Evolutionary conservation across 257 asterid species (phyloP).

Genomic region (Nicotiana otophora): DNA sequence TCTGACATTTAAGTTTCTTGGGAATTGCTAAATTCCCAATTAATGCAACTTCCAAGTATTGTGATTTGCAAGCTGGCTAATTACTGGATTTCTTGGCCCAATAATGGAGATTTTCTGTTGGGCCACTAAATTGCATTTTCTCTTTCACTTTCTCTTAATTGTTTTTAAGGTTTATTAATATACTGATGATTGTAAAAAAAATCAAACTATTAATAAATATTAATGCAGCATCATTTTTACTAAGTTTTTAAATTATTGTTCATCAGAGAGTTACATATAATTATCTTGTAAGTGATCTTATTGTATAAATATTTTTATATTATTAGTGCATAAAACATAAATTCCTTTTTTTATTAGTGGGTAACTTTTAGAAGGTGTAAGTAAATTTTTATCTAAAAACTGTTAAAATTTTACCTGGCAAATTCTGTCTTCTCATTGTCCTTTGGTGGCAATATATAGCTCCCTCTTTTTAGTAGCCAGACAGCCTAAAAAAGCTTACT

Average conservation of each 20-base stretch:
- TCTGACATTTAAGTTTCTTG: not conserved
- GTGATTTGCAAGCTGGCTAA: constrained; percentile 9
- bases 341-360: not conserved
- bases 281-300: not conserved
- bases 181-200: no score
- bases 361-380: not conserved
- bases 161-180: no score
- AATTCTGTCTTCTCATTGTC: constrained; percentile 19
- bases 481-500: constrained; percentile 13
- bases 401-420: constrained; percentile 4
- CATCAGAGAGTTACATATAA: not conserved
- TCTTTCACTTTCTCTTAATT: no score
- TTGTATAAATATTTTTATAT: not conserved
- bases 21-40: not conserved
- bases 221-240: no score
- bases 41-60: constrained; percentile 3
- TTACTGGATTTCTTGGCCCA: constrained; percentile 5
- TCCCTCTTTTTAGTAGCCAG: constrained; percentile 1
- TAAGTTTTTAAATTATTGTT: no score
- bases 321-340: not conserved
- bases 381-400: not conserved
- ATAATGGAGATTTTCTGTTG: constrained; percentile 3
- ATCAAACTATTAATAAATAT: no score
- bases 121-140: not conserved
- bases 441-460: constrained; percentile 6